Base-by-base conservation (phyloP, 495 filamentous ascomycete species). In the Rostrohypoxylon terebratum region DNA sequence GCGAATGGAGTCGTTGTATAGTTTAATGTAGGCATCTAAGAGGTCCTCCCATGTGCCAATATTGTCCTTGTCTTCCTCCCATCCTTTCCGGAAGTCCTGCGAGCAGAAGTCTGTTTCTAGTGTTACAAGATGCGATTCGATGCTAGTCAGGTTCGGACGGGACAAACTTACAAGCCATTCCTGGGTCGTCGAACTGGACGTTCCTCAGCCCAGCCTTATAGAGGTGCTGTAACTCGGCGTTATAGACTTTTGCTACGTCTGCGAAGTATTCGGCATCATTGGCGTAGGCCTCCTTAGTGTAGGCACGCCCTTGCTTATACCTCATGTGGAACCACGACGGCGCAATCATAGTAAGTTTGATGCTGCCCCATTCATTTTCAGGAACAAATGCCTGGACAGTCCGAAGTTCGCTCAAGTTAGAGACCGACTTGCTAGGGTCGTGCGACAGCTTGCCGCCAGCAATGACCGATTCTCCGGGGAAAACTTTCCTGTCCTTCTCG, bases 151-250 rank as follows among this genome's bases (percentile, higher is more conserved):
- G 16, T 14, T 34, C 38, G 20, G 13, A 20, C 18, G 40, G 57
- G 9, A 18, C 54, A 31, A 21, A 77, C 89, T 82, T 83, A 91
- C 90, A 93, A 18, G 90, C 91, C 74, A 93, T 84, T 66, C 91
- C 90, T 10, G 90, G 92, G 77, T 93, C 91, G 71, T 93, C 91
- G 59, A 90, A 90, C 76, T 93, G 91, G 14, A 92, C 85, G 71
- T 93, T 93, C 5, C 91, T 83, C 67, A 88, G 83, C 0, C 91
- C 91, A 40, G 87, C 88, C 40, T 90, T 84, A 73, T 93, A 93
- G 13, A 94, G 82, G 68, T 88, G 86, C 75, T 85, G 83, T 38
- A 93, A 81, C 79, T 86, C 84, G 64, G 79, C 85, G 72, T 89
- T 88, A 79, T 92, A 93, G 42, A 91, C 91, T 73, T 85, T 88